Evolutionary conservation across 2,329 filamentous ascomycete species (phyloP).

Genomic region (Cryphonectria nitschkei): DNA sequence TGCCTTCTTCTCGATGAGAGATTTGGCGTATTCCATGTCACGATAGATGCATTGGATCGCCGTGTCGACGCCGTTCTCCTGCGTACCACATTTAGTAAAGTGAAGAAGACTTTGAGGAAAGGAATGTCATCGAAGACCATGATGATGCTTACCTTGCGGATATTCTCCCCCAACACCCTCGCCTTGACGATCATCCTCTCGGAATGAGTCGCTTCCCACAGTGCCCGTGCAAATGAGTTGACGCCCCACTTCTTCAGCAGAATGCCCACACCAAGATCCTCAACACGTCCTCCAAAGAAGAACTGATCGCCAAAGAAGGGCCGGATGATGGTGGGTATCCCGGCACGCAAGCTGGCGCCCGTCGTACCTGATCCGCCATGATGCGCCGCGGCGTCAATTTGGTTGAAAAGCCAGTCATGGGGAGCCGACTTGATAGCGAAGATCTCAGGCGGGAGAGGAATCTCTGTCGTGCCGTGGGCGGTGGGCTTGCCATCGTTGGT

Average conservation of each 20-base stretch:
- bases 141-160: conserved; percentile 69
- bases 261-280: conserved; percentile 91
- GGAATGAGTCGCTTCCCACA: conserved; percentile 91
- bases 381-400: conserved; percentile 92
- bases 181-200: conserved; percentile 92
- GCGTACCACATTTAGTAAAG: neutral
- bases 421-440: conserved; percentile 87
- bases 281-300: conserved; percentile 89
- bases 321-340: conserved; percentile 90
- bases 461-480: conserved; percentile 58
- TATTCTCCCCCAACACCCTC: conserved; percentile 78
- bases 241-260: conserved; percentile 88
- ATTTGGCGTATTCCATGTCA: conserved; percentile 89
- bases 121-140: conserved; percentile 28
- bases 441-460: conserved; percentile 78
- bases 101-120: neutral
- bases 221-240: conserved; percentile 79
- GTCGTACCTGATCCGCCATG: conserved; percentile 96
- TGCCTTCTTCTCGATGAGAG: conserved; percentile 71
- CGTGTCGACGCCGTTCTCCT: conserved; percentile 89
- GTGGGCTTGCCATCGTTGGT: conserved; percentile 47
- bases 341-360: conserved; percentile 86
- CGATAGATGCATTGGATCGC: conserved; percentile 94
- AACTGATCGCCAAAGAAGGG: conserved; percentile 98
- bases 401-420: conserved; percentile 94